Conservation (phyloP, 345 rosid species). For the Dipteronia dyeriana region DNA sequence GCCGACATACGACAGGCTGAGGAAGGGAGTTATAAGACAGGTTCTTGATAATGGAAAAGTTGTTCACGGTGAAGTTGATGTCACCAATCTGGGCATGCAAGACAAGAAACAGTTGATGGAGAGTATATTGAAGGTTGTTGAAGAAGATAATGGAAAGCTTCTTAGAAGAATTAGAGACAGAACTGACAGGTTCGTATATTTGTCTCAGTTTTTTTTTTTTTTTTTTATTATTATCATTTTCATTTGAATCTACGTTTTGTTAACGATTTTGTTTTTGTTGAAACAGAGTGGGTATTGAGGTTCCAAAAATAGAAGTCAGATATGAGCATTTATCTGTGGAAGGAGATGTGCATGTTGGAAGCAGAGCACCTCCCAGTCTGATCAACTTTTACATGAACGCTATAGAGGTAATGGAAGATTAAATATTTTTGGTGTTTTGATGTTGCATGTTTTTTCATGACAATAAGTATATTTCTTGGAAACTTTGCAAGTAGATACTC, state of each 20-base stretch:
- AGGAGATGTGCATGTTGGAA: constrained; percentile 77
- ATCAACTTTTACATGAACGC: constrained; percentile 59
- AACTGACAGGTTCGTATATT: constrained; percentile 52
- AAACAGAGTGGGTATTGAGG: constrained; percentile 73
- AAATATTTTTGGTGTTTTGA: not conserved
- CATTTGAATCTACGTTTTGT: not conserved
- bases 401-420: constrained; percentile 49
- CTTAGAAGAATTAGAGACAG: constrained; percentile 61
- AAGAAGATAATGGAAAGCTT: constrained; percentile 81
- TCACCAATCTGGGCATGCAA: constrained; percentile 50
- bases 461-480: too few relatives aligned
- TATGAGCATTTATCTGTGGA: constrained; percentile 60
- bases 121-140: constrained; percentile 58
- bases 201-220: not conserved
- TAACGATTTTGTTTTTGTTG: not conserved
- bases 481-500: not conserved
- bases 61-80: constrained; percentile 56
- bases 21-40: constrained; percentile 63
- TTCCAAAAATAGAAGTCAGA: constrained; percentile 83
- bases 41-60: constrained; percentile 53
- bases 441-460: too few relatives aligned
- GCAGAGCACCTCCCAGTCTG: constrained; percentile 90
- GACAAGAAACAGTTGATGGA: constrained; percentile 75
- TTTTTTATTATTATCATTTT: too few relatives aligned
- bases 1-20: constrained; percentile 75